Evolutionary conservation across 352 stramenopile species (phyloP).

Genomic region (Pythium apleroticum): DNA sequence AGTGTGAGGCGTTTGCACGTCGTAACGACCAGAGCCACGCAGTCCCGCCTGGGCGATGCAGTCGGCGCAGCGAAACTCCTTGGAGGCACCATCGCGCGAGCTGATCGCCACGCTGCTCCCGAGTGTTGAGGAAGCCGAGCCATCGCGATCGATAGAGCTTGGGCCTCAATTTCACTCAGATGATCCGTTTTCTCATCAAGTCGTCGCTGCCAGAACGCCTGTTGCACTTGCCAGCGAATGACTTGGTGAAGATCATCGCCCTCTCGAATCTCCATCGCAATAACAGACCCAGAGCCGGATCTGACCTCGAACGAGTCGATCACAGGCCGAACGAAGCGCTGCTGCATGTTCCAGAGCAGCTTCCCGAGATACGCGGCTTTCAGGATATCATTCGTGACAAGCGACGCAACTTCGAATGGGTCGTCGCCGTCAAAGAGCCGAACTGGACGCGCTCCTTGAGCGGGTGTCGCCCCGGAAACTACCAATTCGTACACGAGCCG

Average conservation of each 20-base stretch:
- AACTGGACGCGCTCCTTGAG: not conserved
- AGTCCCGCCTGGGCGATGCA: constrained; percentile 3
- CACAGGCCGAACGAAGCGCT: constrained; percentile 21
- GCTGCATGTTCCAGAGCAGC: constrained; percentile 37
- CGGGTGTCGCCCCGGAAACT: not conserved
- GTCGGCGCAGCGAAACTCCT: not conserved
- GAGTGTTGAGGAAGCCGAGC: constrained; percentile 21
- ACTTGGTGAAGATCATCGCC: constrained; percentile 47
- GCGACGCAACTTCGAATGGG: constrained; percentile 26
- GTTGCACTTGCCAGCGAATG: constrained; percentile 21
- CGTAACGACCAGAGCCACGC: constrained; percentile 51
- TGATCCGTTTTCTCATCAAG: too few species aligned
- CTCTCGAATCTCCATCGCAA: constrained; percentile 32
- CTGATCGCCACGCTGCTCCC: constrained; percentile 25
- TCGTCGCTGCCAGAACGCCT: not conserved
- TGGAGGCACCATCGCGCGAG: constrained; percentile 11
- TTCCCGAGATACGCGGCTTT: constrained; percentile 35
- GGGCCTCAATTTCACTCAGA: not conserved
- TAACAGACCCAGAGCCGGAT: not conserved
- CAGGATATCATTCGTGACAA: constrained; percentile 25
- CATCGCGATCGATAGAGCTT: not conserved
- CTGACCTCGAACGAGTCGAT: constrained; percentile 18
- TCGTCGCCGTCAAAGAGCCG: constrained; percentile 25
- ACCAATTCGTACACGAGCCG: constrained; percentile 3
- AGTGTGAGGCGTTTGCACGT: constrained; percentile 57